Conservation (phyloP, 2,329 filamentous ascomycete species). For the Alternaria longipes region DNA sequence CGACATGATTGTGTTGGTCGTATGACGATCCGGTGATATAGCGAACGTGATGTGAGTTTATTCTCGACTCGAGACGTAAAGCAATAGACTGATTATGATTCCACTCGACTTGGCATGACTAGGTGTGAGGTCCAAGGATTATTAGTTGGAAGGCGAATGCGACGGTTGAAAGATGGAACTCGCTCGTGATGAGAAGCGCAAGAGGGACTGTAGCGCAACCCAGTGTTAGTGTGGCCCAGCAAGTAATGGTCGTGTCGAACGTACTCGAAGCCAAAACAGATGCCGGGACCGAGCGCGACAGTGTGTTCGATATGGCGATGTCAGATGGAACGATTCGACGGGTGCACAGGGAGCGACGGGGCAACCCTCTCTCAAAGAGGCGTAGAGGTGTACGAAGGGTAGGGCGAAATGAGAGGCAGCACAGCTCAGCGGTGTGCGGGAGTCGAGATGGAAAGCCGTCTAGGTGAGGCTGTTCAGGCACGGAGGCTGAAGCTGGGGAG, state of each 20-base stretch:
- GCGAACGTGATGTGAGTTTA: conserved; percentile 29
- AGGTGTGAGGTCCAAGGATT: conserved; percentile 15
- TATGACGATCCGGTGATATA: conserved; percentile 20
- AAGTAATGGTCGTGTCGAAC: conserved; percentile 22
- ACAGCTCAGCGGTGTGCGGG: conserved; percentile 48
- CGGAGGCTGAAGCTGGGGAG: conserved; percentile 41
- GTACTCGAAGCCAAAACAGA: conserved; percentile 35
- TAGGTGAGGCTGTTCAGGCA: conserved; percentile 44
- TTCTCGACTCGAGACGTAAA: conserved; percentile 29
- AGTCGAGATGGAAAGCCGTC: conserved; percentile 19
- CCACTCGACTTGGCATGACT: conserved; percentile 44
- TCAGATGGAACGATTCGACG: conserved; percentile 21
- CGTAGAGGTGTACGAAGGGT: conserved; percentile 20
- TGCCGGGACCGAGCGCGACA: conserved; percentile 23
- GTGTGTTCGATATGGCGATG: conserved; percentile 20
- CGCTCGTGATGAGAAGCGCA: conserved; percentile 6
- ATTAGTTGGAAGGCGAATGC: conserved; percentile 2
- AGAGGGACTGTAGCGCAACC: conserved; percentile 23
- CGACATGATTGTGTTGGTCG: conserved; percentile 64
- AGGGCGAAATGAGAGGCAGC: conserved; percentile 46
- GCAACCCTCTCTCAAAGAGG: conserved; percentile 51
- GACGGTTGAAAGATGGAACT: conserved; percentile 6
- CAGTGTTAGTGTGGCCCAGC: conserved; percentile 30
- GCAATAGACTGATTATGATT: conserved; percentile 32
- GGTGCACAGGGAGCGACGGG: conserved; percentile 33